These are phyloP conservation scores for Aspergillus biplanus DNA, from an alignment of 495 filamentous ascomycete genomes.

Conservation along the genomic window DNA sequence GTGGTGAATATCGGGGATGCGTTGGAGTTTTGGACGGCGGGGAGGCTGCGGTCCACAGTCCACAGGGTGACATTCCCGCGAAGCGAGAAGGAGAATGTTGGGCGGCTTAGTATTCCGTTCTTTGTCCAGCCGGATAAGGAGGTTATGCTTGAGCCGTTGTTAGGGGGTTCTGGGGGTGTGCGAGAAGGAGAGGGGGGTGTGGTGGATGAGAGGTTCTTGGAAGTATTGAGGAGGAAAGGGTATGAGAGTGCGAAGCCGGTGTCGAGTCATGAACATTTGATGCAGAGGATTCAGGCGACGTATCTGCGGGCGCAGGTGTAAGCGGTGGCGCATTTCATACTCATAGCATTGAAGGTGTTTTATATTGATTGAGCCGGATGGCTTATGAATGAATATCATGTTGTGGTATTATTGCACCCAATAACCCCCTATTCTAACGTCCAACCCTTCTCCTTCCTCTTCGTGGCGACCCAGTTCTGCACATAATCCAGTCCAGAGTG, in stretches of 20 bases:
- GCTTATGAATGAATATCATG: neutral
- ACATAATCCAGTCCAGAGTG: constrained; percentile 40
- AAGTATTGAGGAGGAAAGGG: neutral
- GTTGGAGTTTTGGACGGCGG: neutral
- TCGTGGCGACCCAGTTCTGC: constrained; percentile 34
- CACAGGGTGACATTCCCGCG: neutral
- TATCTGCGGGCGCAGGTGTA: neutral
- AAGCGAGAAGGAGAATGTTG: neutral
- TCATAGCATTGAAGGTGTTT: neutral
- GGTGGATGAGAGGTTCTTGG: neutral
- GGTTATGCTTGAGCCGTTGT: neutral
- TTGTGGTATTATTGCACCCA: neutral
- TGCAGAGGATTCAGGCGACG: constrained; percentile 3
- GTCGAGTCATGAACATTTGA: constrained; percentile 1
- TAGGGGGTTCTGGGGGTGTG: neutral
- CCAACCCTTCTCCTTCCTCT: constrained; percentile 31
- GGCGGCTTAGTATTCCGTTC: neutral
- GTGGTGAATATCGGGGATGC: neutral
- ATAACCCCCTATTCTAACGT: constrained; percentile 15
- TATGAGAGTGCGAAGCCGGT: constrained; percentile 5
- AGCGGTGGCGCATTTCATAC: neutral
- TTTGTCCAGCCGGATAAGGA: constrained; percentile 3
- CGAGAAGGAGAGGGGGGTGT: neutral
- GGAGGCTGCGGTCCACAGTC: neutral
- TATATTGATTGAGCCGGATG: no score